Evolutionary conservation across 768 basidiomycete genomes (phyloP), one percentile per base, ranked within the genome.

Genomic region (Agaricus blazei): DNA sequence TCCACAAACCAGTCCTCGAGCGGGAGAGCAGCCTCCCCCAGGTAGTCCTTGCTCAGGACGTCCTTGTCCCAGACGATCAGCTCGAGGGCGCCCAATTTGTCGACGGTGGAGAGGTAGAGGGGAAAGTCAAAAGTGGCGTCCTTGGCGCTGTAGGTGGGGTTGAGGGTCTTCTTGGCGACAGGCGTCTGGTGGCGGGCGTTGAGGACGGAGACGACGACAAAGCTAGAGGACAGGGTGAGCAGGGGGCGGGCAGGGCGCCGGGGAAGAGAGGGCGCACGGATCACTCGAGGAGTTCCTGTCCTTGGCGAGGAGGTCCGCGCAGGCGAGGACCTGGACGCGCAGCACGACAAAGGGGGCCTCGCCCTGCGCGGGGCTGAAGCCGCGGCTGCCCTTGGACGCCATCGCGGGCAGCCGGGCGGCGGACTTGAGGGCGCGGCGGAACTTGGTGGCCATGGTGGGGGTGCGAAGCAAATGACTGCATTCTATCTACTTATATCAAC

Each of bases 1-100:
- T 48, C 58, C 1, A 57, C 52, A 54, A 94, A 97, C 92, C 93
- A 96, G 34, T 90, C 84, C 19, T 85, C 85, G n/a, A 96, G 66
- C 0, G 83, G 80, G 6, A 98, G 60, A 0, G 86, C 80, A 4
- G 82, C 80, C 69, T 99, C 96, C 14, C 97, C 97, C 14, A 99
- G 78, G 67, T 97, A 99, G 44, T 98, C 96, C 72, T 94, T 97
- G 63, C 78, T 81, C 63, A 93, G 67, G 60, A 90, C 74, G 69
- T 98, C 95, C 73, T 88, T 93, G 70, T 95, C 94, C 95, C 96
- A 99, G 0, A 94, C 78, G 11, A 97, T 85, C 34, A 93, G 74
- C 69, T 98, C 94, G 42, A 98, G 62, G 1, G 79, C 83, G 34
- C 88, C 87, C 4, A 90, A 77, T 44, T 75, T 75, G 61, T 88